These are phyloP conservation scores for Mortierella sp. DNA, from an alignment of 371 early-diverging fungal genomes.

Conservation along the genomic window DNA sequence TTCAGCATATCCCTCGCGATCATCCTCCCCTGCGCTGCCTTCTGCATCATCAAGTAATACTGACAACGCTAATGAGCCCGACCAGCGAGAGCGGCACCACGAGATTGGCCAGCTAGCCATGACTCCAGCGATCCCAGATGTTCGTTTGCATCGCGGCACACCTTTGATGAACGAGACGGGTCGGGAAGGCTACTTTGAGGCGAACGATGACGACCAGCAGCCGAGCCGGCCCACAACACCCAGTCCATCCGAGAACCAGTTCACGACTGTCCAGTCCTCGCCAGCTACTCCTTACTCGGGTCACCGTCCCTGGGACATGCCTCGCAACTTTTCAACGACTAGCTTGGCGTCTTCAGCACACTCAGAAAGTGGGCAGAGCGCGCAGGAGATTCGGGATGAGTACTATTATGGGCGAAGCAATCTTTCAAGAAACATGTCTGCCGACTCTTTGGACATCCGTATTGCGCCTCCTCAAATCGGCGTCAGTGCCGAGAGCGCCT, in stretches of 20 bases:
- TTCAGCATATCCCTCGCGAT: not conserved
- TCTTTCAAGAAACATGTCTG: not conserved
- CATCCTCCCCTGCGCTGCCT: slow-evolving; percentile 2
- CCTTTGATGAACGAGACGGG: slow-evolving; percentile 24
- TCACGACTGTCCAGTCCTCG: not conserved
- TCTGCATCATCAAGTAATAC: slow-evolving; percentile 13
- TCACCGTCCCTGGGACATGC: slow-evolving; percentile 20
- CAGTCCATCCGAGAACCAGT: not conserved
- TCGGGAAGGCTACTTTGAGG: slow-evolving; percentile 14
- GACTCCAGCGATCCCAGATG: slow-evolving; percentile 14
- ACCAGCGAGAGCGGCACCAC: not conserved
- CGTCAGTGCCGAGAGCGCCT: not conserved
- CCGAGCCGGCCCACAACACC: slow-evolving; percentile 19
- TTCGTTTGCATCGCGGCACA: slow-evolving; percentile 12
- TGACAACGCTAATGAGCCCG: not conserved
- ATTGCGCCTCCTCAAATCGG: slow-evolving; percentile 5
- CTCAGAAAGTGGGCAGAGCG: slow-evolving; percentile 18
- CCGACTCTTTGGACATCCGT: slow-evolving; percentile 15
- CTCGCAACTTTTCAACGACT: slow-evolving; percentile 16
- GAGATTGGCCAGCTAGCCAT: slow-evolving; percentile 3
- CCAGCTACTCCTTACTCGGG: slow-evolving; percentile 19
- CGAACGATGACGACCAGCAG: not conserved
- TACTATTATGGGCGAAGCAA: slow-evolving; percentile 20
- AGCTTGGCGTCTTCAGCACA: slow-evolving; percentile 14
- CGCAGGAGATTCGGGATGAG: slow-evolving; percentile 30